Conservation (phyloP, 331 rosid species). For the Telfairia occidentalis region DNA sequence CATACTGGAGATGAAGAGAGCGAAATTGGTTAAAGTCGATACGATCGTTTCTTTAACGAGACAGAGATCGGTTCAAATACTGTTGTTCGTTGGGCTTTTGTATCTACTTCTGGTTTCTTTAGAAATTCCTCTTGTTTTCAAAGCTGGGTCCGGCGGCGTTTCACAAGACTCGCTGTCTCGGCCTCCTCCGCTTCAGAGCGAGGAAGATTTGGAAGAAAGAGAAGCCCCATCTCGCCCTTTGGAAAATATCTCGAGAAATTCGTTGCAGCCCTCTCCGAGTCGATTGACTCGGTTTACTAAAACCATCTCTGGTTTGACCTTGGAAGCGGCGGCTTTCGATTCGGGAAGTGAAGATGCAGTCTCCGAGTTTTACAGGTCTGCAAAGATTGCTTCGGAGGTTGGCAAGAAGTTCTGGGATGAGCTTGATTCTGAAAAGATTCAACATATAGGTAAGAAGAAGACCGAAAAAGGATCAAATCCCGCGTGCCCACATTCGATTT, state of each 20-base stretch:
- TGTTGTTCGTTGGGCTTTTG: conserved; percentile 35
- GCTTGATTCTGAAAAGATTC: conserved; percentile 27
- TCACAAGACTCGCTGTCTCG: conserved; percentile 32
- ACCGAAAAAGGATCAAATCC: conserved; percentile 23
- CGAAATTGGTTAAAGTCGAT: conserved; percentile 31
- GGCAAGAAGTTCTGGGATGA: conserved; percentile 55
- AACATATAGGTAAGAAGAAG: not conserved
- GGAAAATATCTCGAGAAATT: conserved; percentile 34
- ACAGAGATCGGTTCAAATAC: conserved; percentile 60
- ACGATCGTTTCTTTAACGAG: conserved; percentile 29
- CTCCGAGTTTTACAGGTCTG: conserved; percentile 41
- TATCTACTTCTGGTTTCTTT: conserved; percentile 43
- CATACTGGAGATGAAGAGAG: conserved; percentile 42
- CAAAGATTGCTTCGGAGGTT: conserved; percentile 37
- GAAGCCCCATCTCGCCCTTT: conserved; percentile 51
- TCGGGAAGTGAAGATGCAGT: conserved; percentile 20
- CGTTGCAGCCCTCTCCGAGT: conserved; percentile 37
- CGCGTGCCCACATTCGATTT: conserved; percentile 46
- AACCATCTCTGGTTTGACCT: conserved; percentile 36
- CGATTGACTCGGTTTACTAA: conserved; percentile 15
- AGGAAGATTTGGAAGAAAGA: conserved; percentile 32
- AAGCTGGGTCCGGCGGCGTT: conserved; percentile 29
- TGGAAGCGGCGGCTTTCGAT: conserved; percentile 35
- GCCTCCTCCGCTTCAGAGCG: conserved; percentile 28
- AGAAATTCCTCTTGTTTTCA: conserved; percentile 64